Conservation (phyloP, 2,329 filamentous ascomycete genomes). For the Tolypocladium capitatum region DNA sequence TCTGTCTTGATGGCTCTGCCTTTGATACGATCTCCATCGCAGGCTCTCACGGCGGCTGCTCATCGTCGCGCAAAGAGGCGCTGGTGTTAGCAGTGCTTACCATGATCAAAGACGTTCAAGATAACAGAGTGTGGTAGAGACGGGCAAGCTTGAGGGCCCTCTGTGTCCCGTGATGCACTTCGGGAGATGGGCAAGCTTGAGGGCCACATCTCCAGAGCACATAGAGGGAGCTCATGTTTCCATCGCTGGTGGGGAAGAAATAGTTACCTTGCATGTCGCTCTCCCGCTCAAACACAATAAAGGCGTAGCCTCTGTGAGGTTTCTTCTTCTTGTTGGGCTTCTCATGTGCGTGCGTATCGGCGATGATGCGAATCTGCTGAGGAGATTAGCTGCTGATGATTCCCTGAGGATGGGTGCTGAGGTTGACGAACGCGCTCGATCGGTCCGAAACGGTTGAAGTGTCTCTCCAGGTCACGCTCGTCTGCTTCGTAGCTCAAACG, state of each 20-base stretch:
- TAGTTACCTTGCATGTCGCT: slow-evolving; percentile 95
- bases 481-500: slow-evolving; percentile 82
- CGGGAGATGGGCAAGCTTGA: slow-evolving; percentile 27
- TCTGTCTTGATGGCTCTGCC: slow-evolving; percentile 88
- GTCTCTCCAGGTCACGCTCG: slow-evolving; percentile 79
- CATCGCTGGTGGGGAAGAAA: slow-evolving; percentile 17
- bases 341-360: slow-evolving; percentile 56
- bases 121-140: slow-evolving; percentile 23
- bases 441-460: slow-evolving; percentile 85
- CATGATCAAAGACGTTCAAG: slow-evolving; percentile 17
- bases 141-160: slow-evolving; percentile 45
- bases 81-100: slow-evolving; percentile 58
- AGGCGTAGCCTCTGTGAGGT: slow-evolving; percentile 81
- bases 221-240: slow-evolving; percentile 6
- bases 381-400: slow-evolving; percentile 2
- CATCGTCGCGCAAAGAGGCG: slow-evolving; percentile 42
- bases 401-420: neutral
- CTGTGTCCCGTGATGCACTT: slow-evolving; percentile 31
- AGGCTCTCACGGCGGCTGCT: slow-evolving; percentile 77
- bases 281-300: slow-evolving; percentile 92
- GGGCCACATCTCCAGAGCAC: slow-evolving; percentile 24
- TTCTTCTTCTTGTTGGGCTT: slow-evolving; percentile 69
- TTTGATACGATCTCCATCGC: slow-evolving; percentile 84
- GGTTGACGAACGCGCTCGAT: slow-evolving; percentile 65
- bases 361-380: slow-evolving; percentile 70